Evolutionary conservation across 2,329 filamentous ascomycete genomes (phyloP).

Genomic region (Xylaria sp.): DNA sequence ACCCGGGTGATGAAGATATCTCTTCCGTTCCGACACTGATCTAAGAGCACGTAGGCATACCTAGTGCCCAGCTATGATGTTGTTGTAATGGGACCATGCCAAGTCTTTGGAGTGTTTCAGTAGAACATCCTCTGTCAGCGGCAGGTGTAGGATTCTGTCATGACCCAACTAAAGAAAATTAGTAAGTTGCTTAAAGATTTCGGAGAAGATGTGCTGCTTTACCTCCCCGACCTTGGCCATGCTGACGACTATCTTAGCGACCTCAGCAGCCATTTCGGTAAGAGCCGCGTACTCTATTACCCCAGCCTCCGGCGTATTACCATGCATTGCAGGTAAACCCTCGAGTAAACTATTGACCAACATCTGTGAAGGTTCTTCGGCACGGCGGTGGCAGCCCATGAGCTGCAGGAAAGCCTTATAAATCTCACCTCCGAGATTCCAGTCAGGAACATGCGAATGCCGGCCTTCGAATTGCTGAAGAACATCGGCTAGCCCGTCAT

Average conservation of each 20-base stretch:
- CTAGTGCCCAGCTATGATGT: constrained; percentile 46
- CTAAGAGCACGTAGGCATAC: background rate
- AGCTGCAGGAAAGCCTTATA: constrained; percentile 72
- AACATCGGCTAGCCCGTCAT: constrained; percentile 73
- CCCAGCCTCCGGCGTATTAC: constrained; percentile 49
- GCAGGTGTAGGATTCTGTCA: constrained; percentile 48
- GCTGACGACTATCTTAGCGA: constrained; percentile 48
- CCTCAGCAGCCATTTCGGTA: constrained; percentile 50
- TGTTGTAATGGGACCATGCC: constrained; percentile 49
- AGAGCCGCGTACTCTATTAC: constrained; percentile 49
- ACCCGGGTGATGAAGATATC: background rate
- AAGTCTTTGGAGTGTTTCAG: constrained; percentile 49
- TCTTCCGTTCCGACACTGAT: background rate
- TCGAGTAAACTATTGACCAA: constrained; percentile 67
- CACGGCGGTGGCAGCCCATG: constrained; percentile 54
- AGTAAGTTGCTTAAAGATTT: constrained; percentile 28
- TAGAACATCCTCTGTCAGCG: constrained; percentile 50
- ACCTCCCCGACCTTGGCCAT: constrained; percentile 48
- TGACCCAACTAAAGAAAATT: constrained; percentile 46
- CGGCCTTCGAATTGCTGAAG: constrained; percentile 76
- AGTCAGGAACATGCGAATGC: constrained; percentile 72
- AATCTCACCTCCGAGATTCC: constrained; percentile 82
- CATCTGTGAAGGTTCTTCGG: constrained; percentile 53
- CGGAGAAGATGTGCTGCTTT: constrained; percentile 29
- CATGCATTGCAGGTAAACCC: constrained; percentile 66